Evolutionary conservation across 257 asterid species (phyloP).

Genomic region (Perilla frutescens): DNA sequence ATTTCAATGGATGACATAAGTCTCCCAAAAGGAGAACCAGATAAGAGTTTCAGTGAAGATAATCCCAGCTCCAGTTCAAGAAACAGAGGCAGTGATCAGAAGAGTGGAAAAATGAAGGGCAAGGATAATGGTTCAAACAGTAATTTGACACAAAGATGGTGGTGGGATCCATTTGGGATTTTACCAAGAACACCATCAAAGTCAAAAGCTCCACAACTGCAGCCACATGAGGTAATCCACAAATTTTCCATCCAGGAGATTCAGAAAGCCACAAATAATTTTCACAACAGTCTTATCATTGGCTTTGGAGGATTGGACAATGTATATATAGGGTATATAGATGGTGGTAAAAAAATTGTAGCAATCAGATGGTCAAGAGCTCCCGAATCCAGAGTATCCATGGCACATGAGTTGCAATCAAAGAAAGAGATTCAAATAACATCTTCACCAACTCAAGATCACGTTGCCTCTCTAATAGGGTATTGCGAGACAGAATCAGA

Average conservation of each 20-base stretch:
- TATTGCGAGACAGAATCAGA: slow-evolving; percentile 53
- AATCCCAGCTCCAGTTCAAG: slow-evolving; percentile 34
- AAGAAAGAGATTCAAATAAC: slow-evolving; percentile 49
- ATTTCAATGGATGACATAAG: slow-evolving; percentile 51
- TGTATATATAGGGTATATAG: slow-evolving; percentile 52
- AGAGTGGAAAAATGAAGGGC: slow-evolving; percentile 38
- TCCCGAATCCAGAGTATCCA: slow-evolving; percentile 48
- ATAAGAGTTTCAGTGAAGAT: slow-evolving; percentile 41
- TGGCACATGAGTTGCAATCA: slow-evolving; percentile 55
- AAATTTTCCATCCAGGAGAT: slow-evolving; percentile 54
- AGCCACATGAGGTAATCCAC: slow-evolving; percentile 41
- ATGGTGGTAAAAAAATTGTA: slow-evolving; percentile 43
- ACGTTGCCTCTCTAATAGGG: slow-evolving; percentile 58
- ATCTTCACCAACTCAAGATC: slow-evolving; percentile 41
- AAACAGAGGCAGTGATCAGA: slow-evolving; percentile 42
- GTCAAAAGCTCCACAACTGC: slow-evolving; percentile 39
- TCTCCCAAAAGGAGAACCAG: slow-evolving; percentile 45
- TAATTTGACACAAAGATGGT: slow-evolving; percentile 42
- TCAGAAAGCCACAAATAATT: slow-evolving; percentile 60
- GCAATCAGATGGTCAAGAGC: slow-evolving; percentile 61
- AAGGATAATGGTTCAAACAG: slow-evolving; percentile 41
- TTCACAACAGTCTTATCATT: slow-evolving; percentile 52
- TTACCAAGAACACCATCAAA: slow-evolving; percentile 58
- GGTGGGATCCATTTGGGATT: slow-evolving; percentile 62
- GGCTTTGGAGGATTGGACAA: slow-evolving; percentile 59